phyloP scores from a whole-genome alignment of 2,329 filamentous ascomycete species.

The Dactylellina sp. region DNA sequence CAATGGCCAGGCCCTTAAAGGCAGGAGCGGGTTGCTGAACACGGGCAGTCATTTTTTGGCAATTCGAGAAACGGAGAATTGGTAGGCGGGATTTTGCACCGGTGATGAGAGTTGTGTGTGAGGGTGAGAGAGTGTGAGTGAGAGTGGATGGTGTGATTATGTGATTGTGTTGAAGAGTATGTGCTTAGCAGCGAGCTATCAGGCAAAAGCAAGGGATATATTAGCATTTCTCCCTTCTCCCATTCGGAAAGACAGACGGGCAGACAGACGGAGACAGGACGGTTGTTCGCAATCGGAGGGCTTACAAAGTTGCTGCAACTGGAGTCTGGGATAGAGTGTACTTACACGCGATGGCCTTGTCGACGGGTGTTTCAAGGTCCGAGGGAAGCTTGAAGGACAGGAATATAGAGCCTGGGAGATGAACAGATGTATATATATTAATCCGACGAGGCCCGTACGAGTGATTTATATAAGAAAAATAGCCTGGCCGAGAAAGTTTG shows the following conservation, averaged over 20 bases:
- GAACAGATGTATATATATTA: not conserved
- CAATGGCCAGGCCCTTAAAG: constrained; percentile 68
- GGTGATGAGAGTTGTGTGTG: not conserved
- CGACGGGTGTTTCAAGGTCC: constrained; percentile 23
- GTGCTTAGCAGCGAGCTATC: constrained; percentile 10
- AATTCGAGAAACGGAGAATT: not conserved
- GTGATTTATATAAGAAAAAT: constrained; percentile 34
- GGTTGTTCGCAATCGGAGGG: not conserved
- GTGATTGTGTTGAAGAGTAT: constrained; percentile 39
- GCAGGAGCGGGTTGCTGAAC: constrained; percentile 68
- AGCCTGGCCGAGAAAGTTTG: too few species aligned
- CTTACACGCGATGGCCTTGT: constrained; percentile 29
- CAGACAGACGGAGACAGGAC: too few species aligned
- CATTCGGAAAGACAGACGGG: too few species aligned
- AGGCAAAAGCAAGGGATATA: constrained; percentile 15
- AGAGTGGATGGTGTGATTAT: constrained; percentile 58
- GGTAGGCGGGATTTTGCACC: not conserved
- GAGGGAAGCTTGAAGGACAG: not conserved
- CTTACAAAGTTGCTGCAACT: constrained; percentile 11
- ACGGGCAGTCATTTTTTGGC: constrained; percentile 60
- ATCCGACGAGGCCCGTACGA: constrained; percentile 32
- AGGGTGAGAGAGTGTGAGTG: constrained; percentile 10
- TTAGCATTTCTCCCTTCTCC: too few species aligned
- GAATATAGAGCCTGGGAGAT: not conserved
- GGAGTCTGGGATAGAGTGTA: constrained; percentile 37